Base-by-base conservation (phyloP, 1,139 yeast species). In the Geotrichum citri-aurantii region DNA sequence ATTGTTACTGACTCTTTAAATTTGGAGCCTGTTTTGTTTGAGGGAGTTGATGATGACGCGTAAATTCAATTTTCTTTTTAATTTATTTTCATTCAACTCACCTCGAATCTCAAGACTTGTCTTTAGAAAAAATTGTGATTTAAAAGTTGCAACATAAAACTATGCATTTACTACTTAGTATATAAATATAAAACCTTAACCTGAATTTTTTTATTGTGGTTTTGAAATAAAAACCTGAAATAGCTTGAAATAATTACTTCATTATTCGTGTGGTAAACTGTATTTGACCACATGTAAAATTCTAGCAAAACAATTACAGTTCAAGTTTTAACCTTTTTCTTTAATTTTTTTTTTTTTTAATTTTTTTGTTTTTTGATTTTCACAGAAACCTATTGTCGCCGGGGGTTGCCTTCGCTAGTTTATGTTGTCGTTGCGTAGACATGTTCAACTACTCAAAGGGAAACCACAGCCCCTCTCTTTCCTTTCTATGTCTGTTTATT, bases 1-100 rank as follows among this genome's bases (percentile, higher is more conserved):
- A 50, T 52, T 31, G 64, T 65, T 26, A 65, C 72, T 4, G 66
- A 65, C 12, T 63, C 59, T 3, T 59, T 60, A 10, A 64, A 65
- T 27, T 52, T 62, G 26, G 51, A 50, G 2, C 40, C 53, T 19
- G 44, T 55, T 29, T 47, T 31, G 23, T 60, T 60, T 54, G 56
- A 54, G 27, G 60, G 57, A 5, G 47, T 57, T 47, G 60, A 55
- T 50, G 52, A 54, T 37, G 26, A 46, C 7, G 29, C 17, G 29
- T 46, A 19, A 46, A 12, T 23, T 21, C 17, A 12, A 4, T n/a
- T n/a, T 3, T 11, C 17, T 44, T 44, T 44, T 44, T 23, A n/a
- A n/a, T n/a, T n/a, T n/a, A n/a, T n/a, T n/a, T n/a, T n/a, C n/a
- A n/a, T n/a, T n/a, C n/a, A n/a, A n/a, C 12, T 44, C 21, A 19